Evolutionary conservation across 169 alveolate species (phyloP).

Genomic region (Eimeria tenella): DNA sequence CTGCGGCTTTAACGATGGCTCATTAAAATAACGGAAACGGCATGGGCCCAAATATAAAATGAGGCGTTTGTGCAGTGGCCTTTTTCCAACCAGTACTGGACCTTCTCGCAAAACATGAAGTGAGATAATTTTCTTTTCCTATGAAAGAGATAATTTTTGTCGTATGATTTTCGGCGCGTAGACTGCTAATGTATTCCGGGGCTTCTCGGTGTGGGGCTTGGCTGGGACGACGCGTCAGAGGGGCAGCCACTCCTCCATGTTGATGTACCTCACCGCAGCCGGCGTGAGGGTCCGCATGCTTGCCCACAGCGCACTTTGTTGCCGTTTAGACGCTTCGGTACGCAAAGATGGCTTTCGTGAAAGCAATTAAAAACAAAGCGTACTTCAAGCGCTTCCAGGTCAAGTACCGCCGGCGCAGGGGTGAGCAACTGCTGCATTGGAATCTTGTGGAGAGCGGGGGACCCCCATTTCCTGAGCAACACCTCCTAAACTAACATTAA

Average conservation of each 20-base stretch:
- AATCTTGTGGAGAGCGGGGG: neutral
- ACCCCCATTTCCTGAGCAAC: neutral
- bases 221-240: slow-evolving; percentile 61
- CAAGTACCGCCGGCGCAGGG: slow-evolving; percentile 99
- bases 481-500: neutral
- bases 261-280: neutral
- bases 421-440: slow-evolving; percentile 78
- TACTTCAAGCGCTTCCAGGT: slow-evolving; percentile 99
- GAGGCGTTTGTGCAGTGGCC: no score
- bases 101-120: no score
- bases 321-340: slow-evolving; percentile 35
- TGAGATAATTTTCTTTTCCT: no score
- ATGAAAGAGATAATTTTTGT: no score
- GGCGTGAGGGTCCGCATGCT: slow-evolving; percentile 17
- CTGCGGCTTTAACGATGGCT: no score
- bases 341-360: slow-evolving; percentile 96
- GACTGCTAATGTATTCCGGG: neutral
- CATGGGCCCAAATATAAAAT: no score
- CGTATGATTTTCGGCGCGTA: no score
- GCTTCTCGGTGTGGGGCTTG: slow-evolving; percentile 56
- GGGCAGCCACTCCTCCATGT: slow-evolving; percentile 61
- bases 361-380: slow-evolving; percentile 98
- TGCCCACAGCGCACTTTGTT: slow-evolving; percentile 66
- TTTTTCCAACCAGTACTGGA: no score
- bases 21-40: no score